phyloP scores from a whole-genome alignment of 2,329 filamentous ascomycete species.

The Alternaria burnsii region DNA sequence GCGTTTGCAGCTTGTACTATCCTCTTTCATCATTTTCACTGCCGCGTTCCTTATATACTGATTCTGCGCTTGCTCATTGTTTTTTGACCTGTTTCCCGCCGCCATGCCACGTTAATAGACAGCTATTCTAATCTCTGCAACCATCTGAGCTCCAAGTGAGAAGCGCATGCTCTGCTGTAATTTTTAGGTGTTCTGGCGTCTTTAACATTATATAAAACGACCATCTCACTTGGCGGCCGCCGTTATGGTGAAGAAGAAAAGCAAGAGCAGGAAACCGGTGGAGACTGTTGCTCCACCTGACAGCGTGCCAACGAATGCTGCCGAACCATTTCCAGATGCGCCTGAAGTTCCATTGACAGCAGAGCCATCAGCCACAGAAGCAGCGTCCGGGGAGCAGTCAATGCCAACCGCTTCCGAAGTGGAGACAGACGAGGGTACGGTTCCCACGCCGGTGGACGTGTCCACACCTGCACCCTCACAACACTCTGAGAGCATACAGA shows the following conservation, averaged over 20 bases:
- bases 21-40: constrained; percentile 35
- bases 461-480: constrained; percentile 29
- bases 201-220: constrained; percentile 33
- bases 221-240: constrained; percentile 19
- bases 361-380: constrained; percentile 26
- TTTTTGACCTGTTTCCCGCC: constrained; percentile 40
- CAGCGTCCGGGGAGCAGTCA: constrained; percentile 17
- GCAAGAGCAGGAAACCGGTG: constrained; percentile 41
- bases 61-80: constrained; percentile 44
- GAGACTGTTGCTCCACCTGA: constrained; percentile 40
- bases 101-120: constrained; percentile 51
- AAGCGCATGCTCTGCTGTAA: constrained; percentile 31
- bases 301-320: constrained; percentile 30
- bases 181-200: constrained; percentile 12
- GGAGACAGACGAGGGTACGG: constrained; percentile 23
- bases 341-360: constrained; percentile 29
- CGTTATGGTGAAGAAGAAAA: constrained; percentile 47
- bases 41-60: constrained; percentile 47
- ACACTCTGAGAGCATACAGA: constrained; percentile 13
- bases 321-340: constrained; percentile 31
- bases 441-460: constrained; percentile 27
- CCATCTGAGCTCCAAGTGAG: constrained; percentile 28
- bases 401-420: constrained; percentile 16
- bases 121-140: constrained; percentile 36
- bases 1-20: constrained; percentile 42